Percentiles rank a stretch among this genome's conserved stretches.
These are phyloP conservation scores for Phytopythium montanum DNA, from an alignment of 352 stramenopile genomes.

Conservation along the genomic window DNA sequence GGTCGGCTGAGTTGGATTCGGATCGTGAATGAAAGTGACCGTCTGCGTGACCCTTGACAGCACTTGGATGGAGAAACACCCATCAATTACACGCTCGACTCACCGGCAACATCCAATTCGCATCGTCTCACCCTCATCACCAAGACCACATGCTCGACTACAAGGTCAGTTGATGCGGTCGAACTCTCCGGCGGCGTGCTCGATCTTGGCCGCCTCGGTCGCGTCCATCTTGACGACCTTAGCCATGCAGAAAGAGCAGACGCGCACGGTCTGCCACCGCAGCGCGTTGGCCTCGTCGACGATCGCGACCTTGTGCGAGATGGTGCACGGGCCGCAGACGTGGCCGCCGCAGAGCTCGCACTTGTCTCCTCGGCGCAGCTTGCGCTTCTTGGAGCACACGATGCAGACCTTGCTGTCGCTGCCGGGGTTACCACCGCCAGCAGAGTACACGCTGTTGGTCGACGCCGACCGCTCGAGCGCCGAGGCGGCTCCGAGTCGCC, in stretches of 20 bases:
- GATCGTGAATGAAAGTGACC: too few species aligned
- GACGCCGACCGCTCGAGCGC: neutral
- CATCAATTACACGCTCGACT: neutral
- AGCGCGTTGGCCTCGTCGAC: conserved; percentile 25
- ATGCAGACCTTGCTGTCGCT: conserved; percentile 3
- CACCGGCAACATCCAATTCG: neutral
- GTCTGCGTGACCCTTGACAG: too few species aligned
- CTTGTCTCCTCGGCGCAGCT: conserved; percentile 17
- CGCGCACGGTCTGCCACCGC: conserved; percentile 22
- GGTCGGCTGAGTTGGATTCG: too few species aligned
- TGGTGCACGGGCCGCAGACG: conserved; percentile 22
- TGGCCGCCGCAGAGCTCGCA: conserved; percentile 22
- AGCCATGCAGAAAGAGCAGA: conserved; percentile 29
- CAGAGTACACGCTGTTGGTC: neutral
- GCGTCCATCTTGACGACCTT: conserved; percentile 27
- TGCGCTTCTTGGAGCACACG: conserved; percentile 3
- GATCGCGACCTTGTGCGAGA: conserved; percentile 24
- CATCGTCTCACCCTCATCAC: neutral
- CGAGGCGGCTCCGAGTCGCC: neutral
- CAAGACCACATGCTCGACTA: neutral
- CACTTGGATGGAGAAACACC: too few species aligned
- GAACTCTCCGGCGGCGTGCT: conserved; percentile 26
- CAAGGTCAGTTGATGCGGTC: neutral
- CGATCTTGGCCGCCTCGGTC: conserved; percentile 17
- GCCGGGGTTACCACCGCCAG: neutral